Conservation (phyloP, 805 yeast species). For the Jamesozyma jinghongensis region DNA sequence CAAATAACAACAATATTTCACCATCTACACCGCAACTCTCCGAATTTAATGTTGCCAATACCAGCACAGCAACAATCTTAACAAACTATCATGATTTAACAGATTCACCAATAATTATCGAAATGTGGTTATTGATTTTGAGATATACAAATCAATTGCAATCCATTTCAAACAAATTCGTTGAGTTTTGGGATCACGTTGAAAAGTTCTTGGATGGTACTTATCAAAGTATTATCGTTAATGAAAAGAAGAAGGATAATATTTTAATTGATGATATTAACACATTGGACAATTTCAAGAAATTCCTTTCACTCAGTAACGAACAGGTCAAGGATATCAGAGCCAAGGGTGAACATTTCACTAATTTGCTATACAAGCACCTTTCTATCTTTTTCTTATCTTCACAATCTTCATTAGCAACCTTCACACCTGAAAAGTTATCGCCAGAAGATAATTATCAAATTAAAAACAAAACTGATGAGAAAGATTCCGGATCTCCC, state of each 20-base stretch:
- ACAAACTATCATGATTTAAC: constrained; percentile 22
- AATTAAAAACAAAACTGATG: neutral
- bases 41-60: neutral
- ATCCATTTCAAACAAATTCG: constrained; percentile 33
- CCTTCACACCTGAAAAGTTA: neutral
- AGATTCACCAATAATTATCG: constrained; percentile 48
- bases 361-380: constrained; percentile 28
- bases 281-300: constrained; percentile 28
- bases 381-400: constrained; percentile 29
- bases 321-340: constrained; percentile 36
- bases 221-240: constrained; percentile 34
- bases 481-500: constrained; percentile 24
- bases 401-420: constrained; percentile 18
- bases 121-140: constrained; percentile 48
- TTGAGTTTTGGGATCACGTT: constrained; percentile 47
- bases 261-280: constrained; percentile 22
- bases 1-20: neutral
- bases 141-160: constrained; percentile 37
- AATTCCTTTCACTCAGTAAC: constrained; percentile 35
- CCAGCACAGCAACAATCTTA: neutral
- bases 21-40: neutral
- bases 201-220: constrained; percentile 44
- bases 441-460: neutral
- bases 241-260: constrained; percentile 33
- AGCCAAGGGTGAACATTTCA: constrained; percentile 33